phyloP scores from a whole-genome alignment of 352 stramenopile genomes.

The Globisporangium rhizosaccharum region DNA sequence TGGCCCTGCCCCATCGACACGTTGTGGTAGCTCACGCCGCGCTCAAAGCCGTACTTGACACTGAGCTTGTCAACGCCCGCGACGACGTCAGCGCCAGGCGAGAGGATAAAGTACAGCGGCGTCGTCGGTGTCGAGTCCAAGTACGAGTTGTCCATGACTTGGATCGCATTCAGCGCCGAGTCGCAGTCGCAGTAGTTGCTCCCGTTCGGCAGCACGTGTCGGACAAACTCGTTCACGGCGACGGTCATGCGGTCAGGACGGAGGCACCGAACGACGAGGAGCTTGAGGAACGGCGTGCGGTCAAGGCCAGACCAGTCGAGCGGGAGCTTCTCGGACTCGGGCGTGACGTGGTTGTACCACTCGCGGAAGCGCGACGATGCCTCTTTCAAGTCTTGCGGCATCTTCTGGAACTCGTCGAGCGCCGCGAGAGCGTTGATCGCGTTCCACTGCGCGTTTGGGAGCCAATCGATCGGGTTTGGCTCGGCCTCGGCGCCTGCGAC shows the following conservation, averaged over 20 bases:
- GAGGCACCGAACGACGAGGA: conserved; percentile 93
- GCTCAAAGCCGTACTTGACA: conserved; percentile 93
- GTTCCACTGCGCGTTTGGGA: conserved; percentile 91
- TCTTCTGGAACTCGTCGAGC: conserved; percentile 96
- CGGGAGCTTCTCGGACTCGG: conserved; percentile 95
- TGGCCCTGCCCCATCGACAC: conserved; percentile 97
- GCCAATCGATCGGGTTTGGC: conserved; percentile 85
- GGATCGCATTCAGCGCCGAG: conserved; percentile 92
- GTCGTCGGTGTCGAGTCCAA: conserved; percentile 93
- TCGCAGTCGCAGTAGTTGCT: conserved; percentile 95
- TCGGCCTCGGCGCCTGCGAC: conserved; percentile 40
- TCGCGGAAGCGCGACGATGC: conserved; percentile 94
- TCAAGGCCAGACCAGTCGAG: conserved; percentile 96
- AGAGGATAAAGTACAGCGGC: conserved; percentile 97
- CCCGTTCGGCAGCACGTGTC: conserved; percentile 89
- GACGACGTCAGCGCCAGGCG: conserved; percentile 93
- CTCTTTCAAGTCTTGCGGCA: conserved; percentile 95
- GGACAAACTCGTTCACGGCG: conserved; percentile 94
- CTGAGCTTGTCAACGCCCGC: conserved; percentile 93
- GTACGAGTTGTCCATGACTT: conserved; percentile 95
- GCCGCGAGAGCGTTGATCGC: conserved; percentile 87
- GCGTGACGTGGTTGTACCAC: conserved; percentile 96
- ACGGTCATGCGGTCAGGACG: conserved; percentile 94
- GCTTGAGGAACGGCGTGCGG: conserved; percentile 94
- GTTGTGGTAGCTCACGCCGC: conserved; percentile 96